Base-by-base conservation (phyloP, 2,329 filamentous ascomycete genomes). In the Verticillium dahliae region DNA sequence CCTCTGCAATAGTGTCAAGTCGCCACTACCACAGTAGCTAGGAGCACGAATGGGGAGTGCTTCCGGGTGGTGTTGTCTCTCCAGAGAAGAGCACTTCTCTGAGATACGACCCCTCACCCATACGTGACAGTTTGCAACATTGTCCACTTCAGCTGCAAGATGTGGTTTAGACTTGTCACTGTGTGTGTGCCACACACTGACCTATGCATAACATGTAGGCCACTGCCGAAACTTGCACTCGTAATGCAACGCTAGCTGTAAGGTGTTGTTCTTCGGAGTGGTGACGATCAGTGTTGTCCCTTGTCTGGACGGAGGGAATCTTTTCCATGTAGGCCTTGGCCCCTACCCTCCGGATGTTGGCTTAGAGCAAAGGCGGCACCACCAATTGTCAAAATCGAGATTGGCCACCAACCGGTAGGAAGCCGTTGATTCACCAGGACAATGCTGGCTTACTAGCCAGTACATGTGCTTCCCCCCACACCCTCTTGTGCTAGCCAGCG, bases 361-460 rank as follows among this genome's bases (percentile, higher is more conserved):
- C 7, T 11, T 22, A 10, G 45, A 52, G 22, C 45, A 11, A 11
- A 52, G 45, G 22, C 22, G 45, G 45, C 45, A 18, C 39, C 15
- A n/a, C 11, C 45, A n/a, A 10, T n/a, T 52, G 18, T 52, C 45
- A 52, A 11, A 22, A 15, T n/a, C 45, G 22, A 18, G 22, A 52
- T 58, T 41, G 56, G 56, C 56, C 38, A 58, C 56, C 56, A 58
- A 58, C 56, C 57, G 57, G 57, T 39, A 58, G 39, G 35, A 58
- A 58, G 57, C 57, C 38, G 35, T 41, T 52, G 7, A 52, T 52
- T 52, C 38, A 27, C 56, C 56, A 41, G 33, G 34, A 45, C 31
- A 58, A 34, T 37, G 57, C 33, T 39, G 38, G 18, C 45, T 10
- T 52, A 22, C n/a, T 18, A 52, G 22, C 45, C 45, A 52, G 45